Base-by-base conservation (phyloP, 139 green algal species). In the Coelastrella sp. region DNA sequence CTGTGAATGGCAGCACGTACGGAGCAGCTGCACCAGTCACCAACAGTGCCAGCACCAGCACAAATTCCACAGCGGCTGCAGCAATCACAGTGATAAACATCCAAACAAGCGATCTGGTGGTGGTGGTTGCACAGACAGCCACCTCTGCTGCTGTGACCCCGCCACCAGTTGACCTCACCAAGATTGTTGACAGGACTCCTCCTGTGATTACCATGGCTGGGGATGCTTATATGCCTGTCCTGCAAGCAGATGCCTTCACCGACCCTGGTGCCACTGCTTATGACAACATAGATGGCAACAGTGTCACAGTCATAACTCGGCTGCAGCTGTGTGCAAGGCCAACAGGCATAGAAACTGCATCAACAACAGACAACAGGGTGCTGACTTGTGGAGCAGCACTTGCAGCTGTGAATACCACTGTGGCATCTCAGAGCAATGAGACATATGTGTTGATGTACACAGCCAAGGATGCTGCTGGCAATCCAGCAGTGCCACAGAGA, bases 211-310 rank as follows among this genome's bases (percentile, higher is more conserved):
- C 80, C 7, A 80, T 91, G 10, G 6, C 57, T n/a, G 88, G 88
- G 6, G 19, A 4, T 6, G 7, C 78, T 6, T 87, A 82, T 58
- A 79, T 87, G 65, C 4, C 49, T 22, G 78, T 91, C 12, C 66
- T 91, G 56, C 65, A 91, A 63, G 12, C 56, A 20, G 66, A 78
- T n/a, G 8, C 1, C 0, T 91, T 75, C 24, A 24, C 25, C 15
- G 88, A 91, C 70, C 57, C 88, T n/a, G 88, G 88, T 22, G 88
- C 35, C 4, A 78, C 56, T 19, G 88, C n/a, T 25, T 91, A 84
- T 75, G 88, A 91, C 80, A 91, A 91, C 80, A 78, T 91, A 7
- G 81, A 91, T 57, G 80, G 88, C 81, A 84, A 84, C 81, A 72
- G 9, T 22, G 56, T 91, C 7, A 78, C 19, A 9, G 12, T 59